Conservation (phyloP, 2,329 filamentous ascomycete species). For the Venturia nashicola region DNA sequence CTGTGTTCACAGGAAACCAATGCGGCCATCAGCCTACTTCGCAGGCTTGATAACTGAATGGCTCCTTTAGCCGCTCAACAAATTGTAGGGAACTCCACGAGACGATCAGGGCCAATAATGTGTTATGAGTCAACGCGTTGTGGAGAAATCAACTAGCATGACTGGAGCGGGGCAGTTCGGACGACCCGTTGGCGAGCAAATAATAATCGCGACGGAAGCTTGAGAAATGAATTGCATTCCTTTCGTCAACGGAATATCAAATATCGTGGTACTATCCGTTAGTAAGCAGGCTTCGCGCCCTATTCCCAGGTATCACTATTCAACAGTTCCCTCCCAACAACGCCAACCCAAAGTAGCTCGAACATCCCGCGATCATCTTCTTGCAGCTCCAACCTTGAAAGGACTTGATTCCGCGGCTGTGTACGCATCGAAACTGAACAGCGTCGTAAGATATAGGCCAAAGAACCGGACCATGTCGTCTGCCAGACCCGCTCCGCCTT, state of each 20-base stretch:
- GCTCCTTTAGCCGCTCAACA: not conserved
- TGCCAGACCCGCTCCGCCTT: constrained; percentile 22
- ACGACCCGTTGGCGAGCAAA: not conserved
- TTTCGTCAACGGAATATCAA: not conserved
- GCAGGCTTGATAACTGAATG: no score
- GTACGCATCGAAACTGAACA: constrained; percentile 33
- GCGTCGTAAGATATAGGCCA: constrained; percentile 32
- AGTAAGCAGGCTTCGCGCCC: not conserved
- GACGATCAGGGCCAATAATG: no score
- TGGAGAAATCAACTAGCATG: not conserved
- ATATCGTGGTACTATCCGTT: not conserved
- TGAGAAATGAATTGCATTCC: not conserved
- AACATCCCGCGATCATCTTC: not conserved
- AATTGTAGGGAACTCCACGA: not conserved
- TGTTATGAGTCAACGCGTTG: not conserved
- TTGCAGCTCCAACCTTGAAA: constrained; percentile 17
- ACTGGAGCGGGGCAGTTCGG: not conserved
- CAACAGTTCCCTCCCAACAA: not conserved
- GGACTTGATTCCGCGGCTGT: constrained; percentile 31
- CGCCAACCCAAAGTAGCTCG: not conserved
- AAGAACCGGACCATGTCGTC: constrained; percentile 31
- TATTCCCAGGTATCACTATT: not conserved
- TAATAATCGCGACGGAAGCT: not conserved
- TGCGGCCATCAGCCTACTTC: no score
- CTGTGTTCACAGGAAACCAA: not conserved